Conservation (phyloP, 1,284 basidiomycete species). For the Fistulina hepatica region DNA sequence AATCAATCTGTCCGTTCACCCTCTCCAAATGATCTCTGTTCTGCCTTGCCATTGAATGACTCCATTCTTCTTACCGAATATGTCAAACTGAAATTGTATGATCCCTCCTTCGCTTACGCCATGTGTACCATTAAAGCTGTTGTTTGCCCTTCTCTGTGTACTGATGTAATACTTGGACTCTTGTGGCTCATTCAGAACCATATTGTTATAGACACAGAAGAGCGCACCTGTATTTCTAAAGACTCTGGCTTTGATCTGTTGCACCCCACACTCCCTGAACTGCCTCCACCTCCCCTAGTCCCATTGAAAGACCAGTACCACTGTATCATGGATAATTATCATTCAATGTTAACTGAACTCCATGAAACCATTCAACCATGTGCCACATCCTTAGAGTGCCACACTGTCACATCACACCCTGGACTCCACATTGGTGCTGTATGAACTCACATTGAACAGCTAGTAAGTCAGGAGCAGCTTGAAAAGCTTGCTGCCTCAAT, state of each 20-base stretch:
- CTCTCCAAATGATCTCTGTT: no score
- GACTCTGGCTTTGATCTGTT: slow-evolving; percentile 1
- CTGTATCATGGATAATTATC: not conserved
- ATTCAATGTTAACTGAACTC: not conserved
- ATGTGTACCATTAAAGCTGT: not conserved
- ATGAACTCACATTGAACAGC: slow-evolving; percentile 4
- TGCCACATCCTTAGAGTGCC: not conserved
- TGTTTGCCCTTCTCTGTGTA: slow-evolving; percentile 1
- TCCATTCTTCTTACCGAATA: no score
- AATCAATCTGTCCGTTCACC: no score
- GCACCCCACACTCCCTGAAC: not conserved
- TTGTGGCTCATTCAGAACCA: no score
- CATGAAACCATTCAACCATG: not conserved
- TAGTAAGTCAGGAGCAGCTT: slow-evolving; percentile 7
- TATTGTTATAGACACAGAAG: no score
- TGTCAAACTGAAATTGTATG: slow-evolving; percentile 1
- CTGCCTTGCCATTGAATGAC: no score
- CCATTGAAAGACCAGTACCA: not conserved
- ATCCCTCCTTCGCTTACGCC: not conserved
- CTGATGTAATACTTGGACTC: slow-evolving; percentile 2
- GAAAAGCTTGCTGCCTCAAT: slow-evolving; percentile 3
- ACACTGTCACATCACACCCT: not conserved
- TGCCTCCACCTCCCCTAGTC: not conserved
- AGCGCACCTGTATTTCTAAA: not conserved
- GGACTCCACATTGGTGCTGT: slow-evolving; percentile 4